Evolutionary conservation across 352 stramenopile genomes (phyloP).

Genomic region (Globisporangium barbulae): DNA sequence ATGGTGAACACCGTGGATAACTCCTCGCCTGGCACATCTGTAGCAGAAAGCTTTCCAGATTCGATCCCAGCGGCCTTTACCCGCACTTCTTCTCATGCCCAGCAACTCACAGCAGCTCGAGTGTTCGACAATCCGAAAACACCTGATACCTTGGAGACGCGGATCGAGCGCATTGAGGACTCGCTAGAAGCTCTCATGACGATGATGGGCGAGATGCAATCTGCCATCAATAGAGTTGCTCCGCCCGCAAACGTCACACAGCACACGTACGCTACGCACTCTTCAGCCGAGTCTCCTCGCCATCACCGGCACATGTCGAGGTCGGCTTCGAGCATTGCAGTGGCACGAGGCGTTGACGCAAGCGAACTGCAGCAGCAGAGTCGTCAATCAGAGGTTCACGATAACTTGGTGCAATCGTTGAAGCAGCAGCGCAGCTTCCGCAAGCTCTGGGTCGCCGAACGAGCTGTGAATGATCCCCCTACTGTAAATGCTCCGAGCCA

Average conservation of each 20-base stretch:
- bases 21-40: not conserved
- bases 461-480: too few species aligned
- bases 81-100: not conserved
- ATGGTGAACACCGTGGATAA: not conserved
- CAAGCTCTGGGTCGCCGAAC: too few species aligned
- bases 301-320: too few species aligned
- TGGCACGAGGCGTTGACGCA: slow-evolving; percentile 15
- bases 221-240: not conserved
- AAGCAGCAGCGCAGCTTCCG: too few species aligned
- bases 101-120: not conserved
- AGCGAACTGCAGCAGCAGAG: too few species aligned
- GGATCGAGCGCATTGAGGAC: not conserved
- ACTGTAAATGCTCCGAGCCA: too few species aligned
- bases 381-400: too few species aligned
- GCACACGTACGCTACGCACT: too few species aligned
- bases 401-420: too few species aligned
- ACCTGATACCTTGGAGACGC: not conserved
- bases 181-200: not conserved
- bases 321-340: too few species aligned
- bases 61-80: too few species aligned
- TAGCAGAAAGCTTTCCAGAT: not conserved
- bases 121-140: not conserved
- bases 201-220: not conserved
- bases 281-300: too few species aligned
- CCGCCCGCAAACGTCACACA: not conserved